phyloP scores from a whole-genome alignment of 2,329 filamentous ascomycete species.

The Bipolaris oryzae region DNA sequence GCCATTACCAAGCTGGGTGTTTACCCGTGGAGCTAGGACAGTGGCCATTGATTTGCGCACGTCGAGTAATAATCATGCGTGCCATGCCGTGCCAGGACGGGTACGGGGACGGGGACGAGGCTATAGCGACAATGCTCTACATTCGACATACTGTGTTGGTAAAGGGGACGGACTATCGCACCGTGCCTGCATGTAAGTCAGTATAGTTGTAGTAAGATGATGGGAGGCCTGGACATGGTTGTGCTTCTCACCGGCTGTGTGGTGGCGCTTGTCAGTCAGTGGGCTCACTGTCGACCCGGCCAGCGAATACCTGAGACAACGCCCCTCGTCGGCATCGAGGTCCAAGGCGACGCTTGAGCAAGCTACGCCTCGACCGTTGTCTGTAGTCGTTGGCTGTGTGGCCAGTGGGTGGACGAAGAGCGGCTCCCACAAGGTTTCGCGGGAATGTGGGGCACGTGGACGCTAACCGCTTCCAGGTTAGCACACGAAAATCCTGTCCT shows the following conservation, averaged over 20 bases:
- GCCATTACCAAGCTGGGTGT: conserved; percentile 17
- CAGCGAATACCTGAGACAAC: neutral
- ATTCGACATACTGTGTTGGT: neutral
- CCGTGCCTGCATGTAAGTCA: too few species aligned
- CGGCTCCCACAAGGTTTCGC: neutral
- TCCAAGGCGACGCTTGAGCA: neutral
- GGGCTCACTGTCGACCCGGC: too few species aligned
- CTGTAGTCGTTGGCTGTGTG: neutral
- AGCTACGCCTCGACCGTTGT: too few species aligned
- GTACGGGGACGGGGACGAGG: neutral
- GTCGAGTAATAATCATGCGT: conserved; percentile 18
- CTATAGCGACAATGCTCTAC: neutral
- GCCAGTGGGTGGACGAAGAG: neutral
- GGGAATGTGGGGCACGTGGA: conserved; percentile 2
- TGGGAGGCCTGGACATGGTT: too few species aligned
- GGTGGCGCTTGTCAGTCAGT: too few species aligned
- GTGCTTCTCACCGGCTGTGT: too few species aligned
- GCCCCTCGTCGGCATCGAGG: neutral
- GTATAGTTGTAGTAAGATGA: too few species aligned
- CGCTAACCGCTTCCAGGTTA: neutral
- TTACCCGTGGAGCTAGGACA: conserved; percentile 17
- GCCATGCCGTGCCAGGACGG: conserved; percentile 2
- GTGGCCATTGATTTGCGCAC: conserved; percentile 5
- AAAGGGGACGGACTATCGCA: conserved; percentile 7
- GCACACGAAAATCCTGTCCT: conserved; percentile 4